phyloP scores from a whole-genome alignment of 495 filamentous ascomycete species.

The Aspergillus biplanus region DNA sequence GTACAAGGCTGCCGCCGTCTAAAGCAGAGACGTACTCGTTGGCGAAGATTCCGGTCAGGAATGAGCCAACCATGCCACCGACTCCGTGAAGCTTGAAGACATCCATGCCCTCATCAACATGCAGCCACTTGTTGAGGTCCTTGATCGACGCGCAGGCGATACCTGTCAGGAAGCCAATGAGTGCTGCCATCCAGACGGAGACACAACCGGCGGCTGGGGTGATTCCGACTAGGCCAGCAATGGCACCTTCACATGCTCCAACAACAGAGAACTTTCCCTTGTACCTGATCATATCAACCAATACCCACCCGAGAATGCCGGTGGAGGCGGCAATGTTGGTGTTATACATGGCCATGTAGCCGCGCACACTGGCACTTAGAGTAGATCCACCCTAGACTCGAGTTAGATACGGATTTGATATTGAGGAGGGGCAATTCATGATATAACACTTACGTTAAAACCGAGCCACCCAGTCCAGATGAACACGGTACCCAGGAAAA shows the following conservation, averaged over 20 bases:
- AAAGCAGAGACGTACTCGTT: conserved; percentile 44
- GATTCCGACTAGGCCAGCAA: conserved; percentile 67
- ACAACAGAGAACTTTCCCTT: conserved; percentile 61
- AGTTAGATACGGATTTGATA: conserved; percentile 2
- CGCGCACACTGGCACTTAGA: conserved; percentile 59
- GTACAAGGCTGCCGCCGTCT: conserved; percentile 51
- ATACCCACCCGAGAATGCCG: conserved; percentile 61
- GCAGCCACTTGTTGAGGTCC: conserved; percentile 59
- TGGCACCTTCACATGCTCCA: conserved; percentile 63
- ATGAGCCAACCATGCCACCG: conserved; percentile 63
- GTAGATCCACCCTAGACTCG: conserved; percentile 54
- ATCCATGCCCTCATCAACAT: conserved; percentile 64
- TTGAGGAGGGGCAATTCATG: neutral
- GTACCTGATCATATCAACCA: conserved; percentile 60
- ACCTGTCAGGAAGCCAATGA: conserved; percentile 62
- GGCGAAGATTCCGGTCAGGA: conserved; percentile 67
- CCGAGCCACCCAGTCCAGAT: conserved; percentile 67
- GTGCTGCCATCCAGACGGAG: conserved; percentile 56
- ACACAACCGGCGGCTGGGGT: conserved; percentile 67
- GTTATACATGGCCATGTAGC: conserved; percentile 63
- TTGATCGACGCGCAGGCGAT: conserved; percentile 54
- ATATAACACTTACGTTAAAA: conserved; percentile 52
- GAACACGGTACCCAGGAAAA: conserved; percentile 60
- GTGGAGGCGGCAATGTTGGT: conserved; percentile 62
- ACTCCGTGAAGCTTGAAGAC: conserved; percentile 67